Conservation (phyloP, 176 grass and related monocot species). For the Carex parvula region DNA sequence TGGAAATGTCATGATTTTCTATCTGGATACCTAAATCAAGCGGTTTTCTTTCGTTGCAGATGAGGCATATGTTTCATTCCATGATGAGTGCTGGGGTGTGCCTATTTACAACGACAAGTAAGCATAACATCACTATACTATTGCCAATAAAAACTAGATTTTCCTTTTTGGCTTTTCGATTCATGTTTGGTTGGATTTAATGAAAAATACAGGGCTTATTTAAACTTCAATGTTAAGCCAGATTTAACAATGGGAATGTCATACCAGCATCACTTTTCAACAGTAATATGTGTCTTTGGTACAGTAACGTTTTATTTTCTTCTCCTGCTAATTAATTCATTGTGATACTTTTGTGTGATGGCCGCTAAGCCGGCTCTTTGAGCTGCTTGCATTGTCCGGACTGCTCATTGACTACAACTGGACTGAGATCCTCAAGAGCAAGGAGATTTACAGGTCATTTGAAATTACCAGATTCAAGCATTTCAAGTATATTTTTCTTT, state of each 20-base stretch:
- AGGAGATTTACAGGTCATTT: slow-evolving; percentile 54
- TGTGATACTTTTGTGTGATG: not conserved
- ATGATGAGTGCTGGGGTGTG: slow-evolving; percentile 87
- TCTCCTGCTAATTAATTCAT: not conserved
- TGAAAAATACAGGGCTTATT: not conserved
- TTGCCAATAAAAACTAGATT: not conserved
- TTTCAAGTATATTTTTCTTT: not conserved
- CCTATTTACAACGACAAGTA: slow-evolving; percentile 85
- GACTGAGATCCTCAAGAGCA: slow-evolving; percentile 93
- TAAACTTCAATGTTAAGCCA: not conserved
- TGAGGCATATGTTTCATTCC: slow-evolving; percentile 76
- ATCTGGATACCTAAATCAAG: not conserved
- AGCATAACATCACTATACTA: not conserved
- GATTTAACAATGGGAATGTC: not conserved
- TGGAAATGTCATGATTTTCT: not conserved
- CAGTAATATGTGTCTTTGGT: not conserved
- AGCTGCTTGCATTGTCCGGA: slow-evolving; percentile 74
- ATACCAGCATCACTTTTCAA: not conserved
- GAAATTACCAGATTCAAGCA: not conserved
- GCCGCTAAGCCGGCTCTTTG: slow-evolving; percentile 63
- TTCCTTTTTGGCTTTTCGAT: not conserved
- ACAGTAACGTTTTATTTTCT: not conserved
- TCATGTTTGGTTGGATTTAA: not conserved
- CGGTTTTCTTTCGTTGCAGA: slow-evolving; percentile 42
- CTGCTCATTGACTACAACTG: slow-evolving; percentile 96